Conservation (phyloP, 2,329 filamentous ascomycete species). For the Dissoconium aciculare region DNA sequence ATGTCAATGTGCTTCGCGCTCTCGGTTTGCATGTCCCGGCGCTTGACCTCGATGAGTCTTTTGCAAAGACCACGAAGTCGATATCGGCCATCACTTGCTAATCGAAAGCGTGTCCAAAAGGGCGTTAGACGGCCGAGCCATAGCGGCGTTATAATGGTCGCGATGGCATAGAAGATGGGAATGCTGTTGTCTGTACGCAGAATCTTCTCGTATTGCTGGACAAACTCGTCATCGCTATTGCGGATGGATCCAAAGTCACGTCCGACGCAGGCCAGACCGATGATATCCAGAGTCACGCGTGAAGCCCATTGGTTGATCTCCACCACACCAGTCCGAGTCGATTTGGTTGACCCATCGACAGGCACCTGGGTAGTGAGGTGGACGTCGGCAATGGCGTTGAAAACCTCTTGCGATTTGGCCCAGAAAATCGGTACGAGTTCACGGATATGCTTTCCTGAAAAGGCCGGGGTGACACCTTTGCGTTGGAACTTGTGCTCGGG, state of each 20-base stretch:
- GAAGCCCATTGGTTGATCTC: slow-evolving; percentile 32
- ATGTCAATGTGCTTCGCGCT: slow-evolving; percentile 26
- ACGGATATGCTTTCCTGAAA: slow-evolving; percentile 16
- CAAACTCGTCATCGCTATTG: slow-evolving; percentile 29
- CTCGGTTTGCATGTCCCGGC: slow-evolving; percentile 2
- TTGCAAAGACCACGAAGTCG: slow-evolving; percentile 24
- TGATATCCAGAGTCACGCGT: slow-evolving; percentile 33
- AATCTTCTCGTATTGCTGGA: slow-evolving; percentile 30
- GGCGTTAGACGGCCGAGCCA: slow-evolving; percentile 3
- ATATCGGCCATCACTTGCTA: slow-evolving; percentile 26
- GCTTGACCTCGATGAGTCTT: slow-evolving; percentile 16
- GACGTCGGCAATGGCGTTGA: slow-evolving; percentile 44
- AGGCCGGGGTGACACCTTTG: slow-evolving; percentile 60
- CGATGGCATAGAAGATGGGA: slow-evolving; percentile 26
- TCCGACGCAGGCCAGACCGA: slow-evolving; percentile 32
- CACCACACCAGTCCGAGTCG: slow-evolving; percentile 11
- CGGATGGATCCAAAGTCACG: slow-evolving; percentile 29
- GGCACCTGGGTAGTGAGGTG: slow-evolving; percentile 24
- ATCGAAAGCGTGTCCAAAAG: slow-evolving; percentile 12
- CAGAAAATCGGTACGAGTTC: slow-evolving; percentile 71
- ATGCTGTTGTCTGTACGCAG: slow-evolving; percentile 31
- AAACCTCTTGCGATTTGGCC: slow-evolving; percentile 54
- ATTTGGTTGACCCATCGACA: slow-evolving; percentile 16
- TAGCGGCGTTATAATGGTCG: slow-evolving; percentile 14
- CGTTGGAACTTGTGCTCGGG: slow-evolving; percentile 41